phyloP scores from a whole-genome alignment of 129 eudicot genomes.

The Centella asiatica region DNA sequence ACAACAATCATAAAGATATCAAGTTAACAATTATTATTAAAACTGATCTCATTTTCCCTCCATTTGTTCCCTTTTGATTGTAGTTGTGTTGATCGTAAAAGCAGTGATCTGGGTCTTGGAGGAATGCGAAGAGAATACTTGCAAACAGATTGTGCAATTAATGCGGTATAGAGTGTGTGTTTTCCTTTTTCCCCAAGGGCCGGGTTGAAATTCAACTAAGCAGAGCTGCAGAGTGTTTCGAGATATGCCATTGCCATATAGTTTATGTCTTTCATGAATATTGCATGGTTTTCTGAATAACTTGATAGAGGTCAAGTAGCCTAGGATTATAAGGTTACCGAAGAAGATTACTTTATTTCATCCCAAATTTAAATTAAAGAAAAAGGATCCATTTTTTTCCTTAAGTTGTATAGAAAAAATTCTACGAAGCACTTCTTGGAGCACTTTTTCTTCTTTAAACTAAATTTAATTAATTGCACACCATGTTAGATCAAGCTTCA shows the following conservation, averaged over 20 bases:
- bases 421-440: too few species aligned
- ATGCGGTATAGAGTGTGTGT: slow-evolving; percentile 38
- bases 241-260: background rate
- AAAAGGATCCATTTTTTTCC: too few species aligned
- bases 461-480: too few species aligned
- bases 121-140: slow-evolving; percentile 93
- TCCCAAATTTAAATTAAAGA: too few species aligned
- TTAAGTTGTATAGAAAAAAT: too few species aligned
- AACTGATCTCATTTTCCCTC: slow-evolving; percentile 14
- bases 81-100: slow-evolving; percentile 96
- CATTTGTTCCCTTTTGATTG: slow-evolving; percentile 13
- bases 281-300: background rate
- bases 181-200: background rate
- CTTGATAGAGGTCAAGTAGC: too few species aligned
- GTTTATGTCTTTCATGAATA: background rate
- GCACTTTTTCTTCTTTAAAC: background rate
- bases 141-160: slow-evolving; percentile 91
- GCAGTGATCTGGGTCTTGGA: slow-evolving; percentile 96
- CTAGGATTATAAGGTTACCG: too few species aligned
- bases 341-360: too few species aligned
- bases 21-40: background rate
- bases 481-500: background rate
- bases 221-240: background rate
- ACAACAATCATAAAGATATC: background rate
- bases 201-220: background rate